phyloP scores from a whole-genome alignment of 106 monocot genomes.

The Hemerocallis citrina region DNA sequence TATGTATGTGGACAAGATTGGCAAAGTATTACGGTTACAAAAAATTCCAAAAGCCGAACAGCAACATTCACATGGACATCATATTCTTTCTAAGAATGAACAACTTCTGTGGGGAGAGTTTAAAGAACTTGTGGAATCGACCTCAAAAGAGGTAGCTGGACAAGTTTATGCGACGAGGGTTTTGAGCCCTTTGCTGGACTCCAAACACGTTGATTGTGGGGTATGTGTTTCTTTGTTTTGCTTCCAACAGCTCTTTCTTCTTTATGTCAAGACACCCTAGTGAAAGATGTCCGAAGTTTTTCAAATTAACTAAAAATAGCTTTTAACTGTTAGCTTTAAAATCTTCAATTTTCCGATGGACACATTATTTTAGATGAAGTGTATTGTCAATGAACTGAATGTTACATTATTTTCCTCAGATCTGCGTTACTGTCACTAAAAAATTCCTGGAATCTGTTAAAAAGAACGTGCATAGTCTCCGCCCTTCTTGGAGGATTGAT shows the following conservation, averaged over 20 bases:
- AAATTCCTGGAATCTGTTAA: slow-evolving; percentile 57
- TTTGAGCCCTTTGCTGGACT: slow-evolving; percentile 52
- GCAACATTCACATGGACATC: neutral
- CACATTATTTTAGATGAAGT: neutral
- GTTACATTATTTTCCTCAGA: slow-evolving; percentile 21
- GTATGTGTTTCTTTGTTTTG: slow-evolving; percentile 32
- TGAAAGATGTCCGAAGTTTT: no score
- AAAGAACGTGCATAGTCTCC: slow-evolving; percentile 27
- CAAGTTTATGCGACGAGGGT: slow-evolving; percentile 35
- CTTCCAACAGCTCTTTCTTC: no score
- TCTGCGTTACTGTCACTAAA: slow-evolving; percentile 35
- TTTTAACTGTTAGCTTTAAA: no score
- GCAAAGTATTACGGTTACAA: no score
- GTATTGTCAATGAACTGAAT: neutral
- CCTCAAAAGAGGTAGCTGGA: slow-evolving; percentile 34
- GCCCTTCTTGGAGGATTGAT: slow-evolving; percentile 68
- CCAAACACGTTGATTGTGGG: slow-evolving; percentile 57
- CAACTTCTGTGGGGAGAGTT: slow-evolving; percentile 44
- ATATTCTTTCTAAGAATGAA: slow-evolving; percentile 41
- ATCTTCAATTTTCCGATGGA: no score
- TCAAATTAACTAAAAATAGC: no score
- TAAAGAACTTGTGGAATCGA: slow-evolving; percentile 34
- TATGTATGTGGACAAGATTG: no score
- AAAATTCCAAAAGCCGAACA: slow-evolving; percentile 31
- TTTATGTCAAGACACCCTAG: no score